Base-by-base conservation (phyloP, 106 monocot genomes). In the Dendrobium huoshanense region DNA sequence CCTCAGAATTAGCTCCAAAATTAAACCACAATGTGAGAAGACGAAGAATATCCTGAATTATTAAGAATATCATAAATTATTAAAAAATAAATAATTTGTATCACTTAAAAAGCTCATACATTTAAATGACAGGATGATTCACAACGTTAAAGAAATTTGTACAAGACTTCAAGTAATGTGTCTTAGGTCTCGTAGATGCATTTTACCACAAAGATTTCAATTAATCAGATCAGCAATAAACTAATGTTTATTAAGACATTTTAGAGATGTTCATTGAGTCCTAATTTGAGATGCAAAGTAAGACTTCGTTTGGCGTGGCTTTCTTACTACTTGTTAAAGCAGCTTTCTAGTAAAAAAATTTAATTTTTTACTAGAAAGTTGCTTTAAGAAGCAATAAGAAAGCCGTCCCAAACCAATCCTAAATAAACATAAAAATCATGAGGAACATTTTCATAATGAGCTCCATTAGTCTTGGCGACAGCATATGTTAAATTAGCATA, bases 11-110 rank as follows among this genome's bases (percentile, higher is more conserved):
- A 85, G 90, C 91, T 70, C 99, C 99, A 93, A 93, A 87, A 72
- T 99, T 95, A 83, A 99, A 99, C 99, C 99, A 99, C 72, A 99
- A 78, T 25, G 99, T 99, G 59, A 99, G 91, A 79, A 99, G 95
- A 56, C 99, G 92, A 83, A 99, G 92, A 82, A 99, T 95, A 83
- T 99, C 99, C 99, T 99, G 83, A 41, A 81, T 48, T 76, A 49
- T 13, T 13, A 13, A 41, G 47, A 74, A 18, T 95, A 83, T 95
- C 99, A 91, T 99, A 81, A 41, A 79, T 76, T 76, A 49, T 25
- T 48, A 13, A 18, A 22, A 74, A 5, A 51, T 76, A 49, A 49
- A 49, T 8, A 48, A 17, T 7, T 33, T 41, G 33, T 76, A 76
- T 76, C 18, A n/a, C 20, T n/a, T 75, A 72, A 70, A 70, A 40